Evolutionary conservation across 495 filamentous ascomycete species (phyloP), one percentile per base, ranked within the genome.

Genomic region (Xylaria nigripes): DNA sequence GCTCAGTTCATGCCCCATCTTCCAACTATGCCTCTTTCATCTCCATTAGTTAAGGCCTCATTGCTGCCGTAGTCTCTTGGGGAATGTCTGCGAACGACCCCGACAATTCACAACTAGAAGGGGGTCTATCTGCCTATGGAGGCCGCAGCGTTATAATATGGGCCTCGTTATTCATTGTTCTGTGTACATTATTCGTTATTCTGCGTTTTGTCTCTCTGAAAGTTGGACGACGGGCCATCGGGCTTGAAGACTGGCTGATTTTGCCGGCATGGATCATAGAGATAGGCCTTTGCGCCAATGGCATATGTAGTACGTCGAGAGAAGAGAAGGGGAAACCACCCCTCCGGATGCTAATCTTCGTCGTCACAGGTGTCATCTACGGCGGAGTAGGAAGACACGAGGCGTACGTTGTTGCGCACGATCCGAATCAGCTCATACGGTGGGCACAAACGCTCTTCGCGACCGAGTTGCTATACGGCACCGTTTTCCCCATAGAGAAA

Each of bases 401-500:
- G 29, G 30, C 32, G 2, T 55, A 48, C 32, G 36, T 55, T 5
- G 22, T 48, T 2, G 30, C 46, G 6, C 48, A 48, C 32, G 34
- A 48, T 6, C 45, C 45, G 15, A 7, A 30, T 7, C 19, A 19
- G 7, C 12, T 55, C 21, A 9, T 6, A 7, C 0, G 13, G 18
- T 55, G 44, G 43, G 44, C 32, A n/a, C 30, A 48, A 30, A 48
- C 44, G 44, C 34, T 55, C 23, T 48, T 55, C 22, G 51, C 18
- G 15, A 48, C 44, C 15, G 44, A 55, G 51, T 16, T 55, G n/a
- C 25, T 48, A n/a, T 55, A 55, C 51, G 44, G 43, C 30, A 19
- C 48, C 44, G 21, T 48, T 9, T 48, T 55, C 15, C 51, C 51
- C 2, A 42, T 68, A 3, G 62, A 63, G 45, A 70, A 70, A 47